Base-by-base conservation (phyloP, 2,329 filamentous ascomycete genomes). In the Xylaria sp. region DNA sequence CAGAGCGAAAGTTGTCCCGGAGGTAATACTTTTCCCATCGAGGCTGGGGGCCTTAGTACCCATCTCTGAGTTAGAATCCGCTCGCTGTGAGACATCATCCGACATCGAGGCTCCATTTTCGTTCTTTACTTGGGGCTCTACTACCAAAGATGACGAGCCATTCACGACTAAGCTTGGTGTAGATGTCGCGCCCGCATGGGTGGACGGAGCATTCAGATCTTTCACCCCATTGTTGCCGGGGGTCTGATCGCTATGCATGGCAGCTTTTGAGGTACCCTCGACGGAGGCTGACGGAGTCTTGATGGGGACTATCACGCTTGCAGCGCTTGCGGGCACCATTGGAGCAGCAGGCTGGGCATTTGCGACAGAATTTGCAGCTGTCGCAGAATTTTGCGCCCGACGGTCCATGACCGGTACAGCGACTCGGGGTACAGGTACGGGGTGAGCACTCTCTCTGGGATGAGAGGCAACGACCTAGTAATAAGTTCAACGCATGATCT, bases 1-100 rank as follows among this genome's bases (percentile, higher is more conserved):
- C 78, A 98, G 85, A n/a, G 93, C 94, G 82, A 97, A 98, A 0
- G 95, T 98, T 4, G 94, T 97, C 18, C 93, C 94, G 31, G 95
- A 98, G 4, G 94, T 94, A 75, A 97, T 93, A 79, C 94, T 98
- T 83, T 98, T 98, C 58, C 93, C 94, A 79, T 98, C 95, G 50
- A 97, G 86, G 78, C 94, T 98, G 44, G 93, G 92, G 61, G 93
- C 93, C 81, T 98, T 98, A 2, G 91, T 94, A 48, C 85, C 89
- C 34, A 90, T 81, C 65, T 91, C 89, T 2, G 89, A 91, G 74
- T 82, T 87, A 2, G 89, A 91, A 77, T 91, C 89, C 51, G 87
- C 86, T 76, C 84, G 84, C 72, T 86, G 86, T 15, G 87, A 89
- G 66, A 78, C 81, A 57, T 88, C 87, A 69, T 89, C 87, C 1